Base-by-base conservation (phyloP, 768 basidiomycete genomes). In the Dioszegia aurantiaca region DNA sequence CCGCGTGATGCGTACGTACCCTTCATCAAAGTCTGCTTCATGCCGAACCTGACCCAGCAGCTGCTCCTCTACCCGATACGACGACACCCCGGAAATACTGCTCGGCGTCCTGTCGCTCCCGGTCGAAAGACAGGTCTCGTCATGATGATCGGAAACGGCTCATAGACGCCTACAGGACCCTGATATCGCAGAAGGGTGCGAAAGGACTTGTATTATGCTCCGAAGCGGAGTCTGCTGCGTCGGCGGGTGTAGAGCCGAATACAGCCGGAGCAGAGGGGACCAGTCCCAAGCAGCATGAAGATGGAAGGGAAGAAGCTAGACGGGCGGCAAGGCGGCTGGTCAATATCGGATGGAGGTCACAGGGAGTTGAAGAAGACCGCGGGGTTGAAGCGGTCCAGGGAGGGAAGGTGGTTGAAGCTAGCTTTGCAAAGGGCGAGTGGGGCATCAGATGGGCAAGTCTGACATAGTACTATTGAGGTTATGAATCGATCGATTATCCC, bases 371-470 rank as follows among this genome's bases (percentile, higher is more conserved):
- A 27, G 44, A 56, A 39, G 42, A 44, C 24, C 24, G 63, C 31
- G 49, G 11, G n/a, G 63, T 68, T 11, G 63, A 68, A 42, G 63
- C 63, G 39, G 61, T 65, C 2, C 67, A 68, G 36, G 58, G 57
- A 31, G 61, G 61, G n/a, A 64, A 61, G 33, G 47, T 61, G 4
- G 63, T 68, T 3, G 67, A 68, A 30, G 55, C 61, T 19, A 68
- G 67, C 46, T 68, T 64, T 51, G 67, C 67, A 6, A 68, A 68
- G 52, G 67, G 67, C 4, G 67, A 68, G 44, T 68, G 67, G 67
- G 67, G 63, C 0, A 58, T 68, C 16, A 36, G 67, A 28, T 68
- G 63, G 63, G 55, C 45, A 2, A 28, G 26, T 30, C n/a, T n/a
- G n/a, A n/a, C n/a, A n/a, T n/a, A n/a, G n/a, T n/a, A n/a, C n/a